Conservation (phyloP, 768 basidiomycete genomes). For the Auricularia auricula-judae region DNA sequence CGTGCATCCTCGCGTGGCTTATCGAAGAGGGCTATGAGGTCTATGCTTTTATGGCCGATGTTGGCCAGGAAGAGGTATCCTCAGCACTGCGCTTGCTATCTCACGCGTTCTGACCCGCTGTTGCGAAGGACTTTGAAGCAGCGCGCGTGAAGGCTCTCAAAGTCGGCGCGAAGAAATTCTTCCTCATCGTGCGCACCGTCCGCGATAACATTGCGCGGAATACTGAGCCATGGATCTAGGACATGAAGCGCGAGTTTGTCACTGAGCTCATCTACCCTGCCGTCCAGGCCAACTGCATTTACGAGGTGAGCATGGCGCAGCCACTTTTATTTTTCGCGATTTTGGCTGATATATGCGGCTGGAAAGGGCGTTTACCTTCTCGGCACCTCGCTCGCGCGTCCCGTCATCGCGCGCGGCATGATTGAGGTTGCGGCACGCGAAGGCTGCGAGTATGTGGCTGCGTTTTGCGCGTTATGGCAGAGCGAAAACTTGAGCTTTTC, state of each 20-base stretch:
- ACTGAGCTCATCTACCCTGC: conserved; percentile 97
- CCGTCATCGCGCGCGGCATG: conserved; percentile 99
- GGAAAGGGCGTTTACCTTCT: conserved; percentile 86
- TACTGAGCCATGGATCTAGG: conserved; percentile 32
- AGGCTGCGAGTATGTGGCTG: conserved; percentile 77
- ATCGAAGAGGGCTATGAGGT: conserved; percentile 98
- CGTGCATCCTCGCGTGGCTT: conserved; percentile 98
- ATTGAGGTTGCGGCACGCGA: conserved; percentile 83
- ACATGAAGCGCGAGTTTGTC: conserved; percentile 89
- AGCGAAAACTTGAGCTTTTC: neutral
- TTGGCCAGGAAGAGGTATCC: conserved; percentile 78
- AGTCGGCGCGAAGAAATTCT: conserved; percentile 94
- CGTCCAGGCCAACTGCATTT: conserved; percentile 96
- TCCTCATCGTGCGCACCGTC: conserved; percentile 52
- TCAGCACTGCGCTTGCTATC: neutral
- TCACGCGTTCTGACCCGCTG: neutral
- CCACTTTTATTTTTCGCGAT: neutral
- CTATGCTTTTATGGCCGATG: conserved; percentile 93
- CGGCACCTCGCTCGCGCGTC: conserved; percentile 94
- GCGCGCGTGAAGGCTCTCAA: conserved; percentile 80
- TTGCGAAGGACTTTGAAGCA: conserved; percentile 75
- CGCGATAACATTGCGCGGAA: neutral
- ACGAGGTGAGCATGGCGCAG: conserved; percentile 51
- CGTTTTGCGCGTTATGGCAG: neutral
- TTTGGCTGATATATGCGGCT: neutral